phyloP scores from a whole-genome alignment of 176 grass and related monocot genomes.

The Oryza officinalis region DNA sequence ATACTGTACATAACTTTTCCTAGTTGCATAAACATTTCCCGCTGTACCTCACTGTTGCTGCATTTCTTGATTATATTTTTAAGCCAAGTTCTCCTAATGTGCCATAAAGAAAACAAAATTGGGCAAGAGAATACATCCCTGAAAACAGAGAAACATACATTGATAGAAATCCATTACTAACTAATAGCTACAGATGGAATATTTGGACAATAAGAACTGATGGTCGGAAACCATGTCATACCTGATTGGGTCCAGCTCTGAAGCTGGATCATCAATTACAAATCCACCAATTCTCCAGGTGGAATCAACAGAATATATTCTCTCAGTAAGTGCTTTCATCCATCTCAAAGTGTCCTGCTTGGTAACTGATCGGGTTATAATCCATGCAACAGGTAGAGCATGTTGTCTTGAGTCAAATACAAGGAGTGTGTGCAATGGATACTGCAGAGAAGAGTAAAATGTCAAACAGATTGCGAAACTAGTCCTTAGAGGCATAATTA shows the following conservation, averaged over 20 bases:
- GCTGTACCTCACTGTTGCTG: constrained; percentile 63
- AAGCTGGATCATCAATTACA: constrained; percentile 80
- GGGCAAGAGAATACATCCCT: constrained; percentile 79
- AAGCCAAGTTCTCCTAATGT: constrained; percentile 81
- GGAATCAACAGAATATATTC: constrained; percentile 62
- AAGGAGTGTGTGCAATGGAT: constrained; percentile 84
- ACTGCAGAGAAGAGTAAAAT: constrained; percentile 54
- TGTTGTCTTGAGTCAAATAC: constrained; percentile 86
- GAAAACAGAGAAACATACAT: constrained; percentile 31
- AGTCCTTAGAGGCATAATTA: background rate
- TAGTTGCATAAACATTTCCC: constrained; percentile 67
- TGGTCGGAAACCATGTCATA: constrained; percentile 11
- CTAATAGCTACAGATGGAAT: background rate
- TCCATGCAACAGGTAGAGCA: constrained; percentile 82
- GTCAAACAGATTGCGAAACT: constrained; percentile 30
- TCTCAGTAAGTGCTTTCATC: constrained; percentile 81
- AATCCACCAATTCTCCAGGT: constrained; percentile 69
- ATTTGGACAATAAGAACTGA: background rate
- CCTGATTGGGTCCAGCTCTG: constrained; percentile 82
- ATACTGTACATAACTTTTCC: constrained; percentile 74
- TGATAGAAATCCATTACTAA: background rate
- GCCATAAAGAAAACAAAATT: constrained; percentile 82
- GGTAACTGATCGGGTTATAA: constrained; percentile 85
- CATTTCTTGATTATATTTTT: constrained; percentile 90
- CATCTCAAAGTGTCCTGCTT: constrained; percentile 80